Conservation (phyloP, 352 stramenopile species). For the Phytophthora agathidicida region DNA sequence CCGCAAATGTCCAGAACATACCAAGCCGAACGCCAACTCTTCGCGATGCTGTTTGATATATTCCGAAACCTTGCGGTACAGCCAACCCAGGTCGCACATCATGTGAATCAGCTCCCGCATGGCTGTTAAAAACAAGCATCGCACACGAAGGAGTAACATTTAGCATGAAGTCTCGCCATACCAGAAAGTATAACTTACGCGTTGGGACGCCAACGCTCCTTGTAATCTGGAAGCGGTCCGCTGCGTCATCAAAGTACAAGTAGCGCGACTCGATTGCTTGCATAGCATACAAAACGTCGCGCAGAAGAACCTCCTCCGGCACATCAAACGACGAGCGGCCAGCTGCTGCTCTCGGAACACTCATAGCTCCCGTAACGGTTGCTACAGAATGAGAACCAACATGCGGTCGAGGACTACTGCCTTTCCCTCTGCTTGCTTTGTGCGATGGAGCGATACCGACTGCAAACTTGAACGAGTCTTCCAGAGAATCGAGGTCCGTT, state of each 20-base stretch:
- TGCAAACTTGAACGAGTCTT: slow-evolving; percentile 83
- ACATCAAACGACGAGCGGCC: slow-evolving; percentile 63
- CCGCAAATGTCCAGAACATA: slow-evolving; percentile 30
- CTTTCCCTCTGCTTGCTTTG: slow-evolving; percentile 36
- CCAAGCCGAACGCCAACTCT: slow-evolving; percentile 76
- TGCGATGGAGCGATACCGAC: slow-evolving; percentile 62
- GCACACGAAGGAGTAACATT: slow-evolving; percentile 5
- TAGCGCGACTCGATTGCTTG: slow-evolving; percentile 94
- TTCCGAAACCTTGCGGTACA: slow-evolving; percentile 86
- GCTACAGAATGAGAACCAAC: slow-evolving; percentile 1
- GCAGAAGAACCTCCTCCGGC: slow-evolving; percentile 88
- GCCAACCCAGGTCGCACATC: slow-evolving; percentile 89
- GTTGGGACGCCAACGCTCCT: slow-evolving; percentile 75
- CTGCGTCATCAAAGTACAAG: slow-evolving; percentile 80
- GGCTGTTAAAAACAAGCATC: slow-evolving; percentile 38
- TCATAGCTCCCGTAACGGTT: not conserved
- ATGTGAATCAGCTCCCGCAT: slow-evolving; percentile 87
- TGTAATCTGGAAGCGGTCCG: slow-evolving; percentile 85
- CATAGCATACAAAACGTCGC: slow-evolving; percentile 92
- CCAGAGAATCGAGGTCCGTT: slow-evolving; percentile 60
- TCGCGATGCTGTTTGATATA: slow-evolving; percentile 83
- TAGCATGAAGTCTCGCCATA: slow-evolving; percentile 5
- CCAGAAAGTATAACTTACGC: slow-evolving; percentile 43
- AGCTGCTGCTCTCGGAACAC: slow-evolving; percentile 1
- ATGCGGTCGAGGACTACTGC: slow-evolving; percentile 22